phyloP scores from a whole-genome alignment of 441 rosid genomes.

The Pelargonium fulgidum region DNA sequence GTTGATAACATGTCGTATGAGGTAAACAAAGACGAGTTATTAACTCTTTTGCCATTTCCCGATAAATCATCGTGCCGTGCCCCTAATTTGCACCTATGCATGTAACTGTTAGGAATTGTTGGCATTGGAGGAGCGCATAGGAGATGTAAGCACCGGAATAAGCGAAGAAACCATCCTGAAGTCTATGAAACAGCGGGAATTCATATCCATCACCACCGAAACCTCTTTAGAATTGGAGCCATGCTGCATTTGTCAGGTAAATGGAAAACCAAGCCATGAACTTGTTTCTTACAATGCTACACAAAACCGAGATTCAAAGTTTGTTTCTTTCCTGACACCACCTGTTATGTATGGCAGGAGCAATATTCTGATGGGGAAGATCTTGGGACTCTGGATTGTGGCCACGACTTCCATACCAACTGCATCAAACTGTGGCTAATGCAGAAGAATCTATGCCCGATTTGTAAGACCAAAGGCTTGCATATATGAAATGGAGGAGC shows the following conservation, averaged over 20 bases:
- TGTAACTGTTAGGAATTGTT: constrained; percentile 49
- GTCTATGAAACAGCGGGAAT: constrained; percentile 45
- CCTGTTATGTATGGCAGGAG: constrained; percentile 40
- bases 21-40: constrained; percentile 31
- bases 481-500: constrained; percentile 24
- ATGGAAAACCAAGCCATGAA: too few species aligned
- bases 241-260: constrained; percentile 83
- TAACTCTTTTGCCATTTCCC: neutral
- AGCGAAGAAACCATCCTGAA: constrained; percentile 53
- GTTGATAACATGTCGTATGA: constrained; percentile 96
- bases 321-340: too few species aligned
- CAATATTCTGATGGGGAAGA: constrained; percentile 58
- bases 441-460: constrained; percentile 78
- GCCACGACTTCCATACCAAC: constrained; percentile 63
- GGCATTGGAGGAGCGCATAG: constrained; percentile 78
- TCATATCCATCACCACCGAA: constrained; percentile 23
- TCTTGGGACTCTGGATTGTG: constrained; percentile 68
- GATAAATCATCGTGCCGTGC: neutral
- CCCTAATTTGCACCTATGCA: neutral
- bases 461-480: constrained; percentile 72
- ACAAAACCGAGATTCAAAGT: too few species aligned
- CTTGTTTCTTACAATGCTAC: too few species aligned
- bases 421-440: constrained; percentile 83
- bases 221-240: constrained; percentile 48
- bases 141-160: constrained; percentile 74